Percentiles rank a stretch among this genome's conserved stretches.
Conservation (phyloP, 2,329 filamentous ascomycete species). For the Fusarium camptoceras region DNA sequence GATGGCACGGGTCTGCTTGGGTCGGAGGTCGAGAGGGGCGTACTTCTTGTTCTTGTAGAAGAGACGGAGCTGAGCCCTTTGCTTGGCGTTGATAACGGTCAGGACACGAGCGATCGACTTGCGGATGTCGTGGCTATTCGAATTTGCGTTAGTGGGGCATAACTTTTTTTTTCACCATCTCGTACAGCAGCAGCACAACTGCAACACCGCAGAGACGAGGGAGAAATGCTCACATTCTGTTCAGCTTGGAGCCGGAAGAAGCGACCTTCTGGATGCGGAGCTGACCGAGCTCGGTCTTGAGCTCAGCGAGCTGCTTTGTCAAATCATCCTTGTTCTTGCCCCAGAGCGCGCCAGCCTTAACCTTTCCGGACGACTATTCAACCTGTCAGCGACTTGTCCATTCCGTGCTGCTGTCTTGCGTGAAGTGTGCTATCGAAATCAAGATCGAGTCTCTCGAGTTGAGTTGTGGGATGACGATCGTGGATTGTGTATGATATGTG, state of each 20-base stretch:
- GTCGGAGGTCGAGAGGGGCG: constrained; percentile 95
- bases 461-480: constrained; percentile 34
- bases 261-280: constrained; percentile 99
- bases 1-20: constrained; percentile 98
- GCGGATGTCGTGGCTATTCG: constrained; percentile 90
- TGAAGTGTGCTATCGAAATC: constrained; percentile 32
- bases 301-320: constrained; percentile 91
- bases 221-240: constrained; percentile 82
- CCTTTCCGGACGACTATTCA: constrained; percentile 68
- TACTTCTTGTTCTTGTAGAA: constrained; percentile 99
- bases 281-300: constrained; percentile 96
- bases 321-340: constrained; percentile 99
- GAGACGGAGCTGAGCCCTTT: constrained; percentile 95
- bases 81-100: constrained; percentile 99
- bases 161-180: constrained; percentile 6
- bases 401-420: constrained; percentile 18
- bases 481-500: constrained; percentile 24
- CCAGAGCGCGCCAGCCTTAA: constrained; percentile 98
- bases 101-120: constrained; percentile 99
- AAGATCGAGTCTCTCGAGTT: constrained; percentile 29
- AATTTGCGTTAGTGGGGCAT: constrained; percentile 38
- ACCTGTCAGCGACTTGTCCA: constrained; percentile 48
- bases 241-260: constrained; percentile 94
- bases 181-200: neutral
- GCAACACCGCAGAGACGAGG: neutral